Conservation (phyloP, 352 stramenopile species). For the Peronosclerospora sorghi region DNA sequence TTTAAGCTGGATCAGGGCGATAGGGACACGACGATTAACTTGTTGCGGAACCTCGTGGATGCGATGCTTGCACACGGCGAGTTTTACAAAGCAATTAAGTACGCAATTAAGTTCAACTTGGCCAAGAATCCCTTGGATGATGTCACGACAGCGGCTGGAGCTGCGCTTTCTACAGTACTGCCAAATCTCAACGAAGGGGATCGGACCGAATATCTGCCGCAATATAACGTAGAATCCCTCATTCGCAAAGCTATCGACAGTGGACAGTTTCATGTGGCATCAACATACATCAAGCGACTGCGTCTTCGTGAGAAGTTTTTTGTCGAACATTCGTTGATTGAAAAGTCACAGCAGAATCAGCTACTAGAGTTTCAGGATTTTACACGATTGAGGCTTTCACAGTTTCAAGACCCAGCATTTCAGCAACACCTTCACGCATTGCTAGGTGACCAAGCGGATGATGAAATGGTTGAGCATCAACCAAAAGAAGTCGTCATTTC, state of each 20-base stretch:
- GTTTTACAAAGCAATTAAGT: constrained; percentile 86
- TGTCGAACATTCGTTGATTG: constrained; percentile 47
- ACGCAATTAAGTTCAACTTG: constrained; percentile 75
- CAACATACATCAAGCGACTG: constrained; percentile 73
- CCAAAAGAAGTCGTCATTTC: constrained; percentile 47
- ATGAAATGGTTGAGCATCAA: constrained; percentile 42
- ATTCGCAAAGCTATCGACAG: constrained; percentile 47
- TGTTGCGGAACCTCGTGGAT: constrained; percentile 54
- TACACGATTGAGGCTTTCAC: constrained; percentile 27
- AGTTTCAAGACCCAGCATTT: constrained; percentile 31
- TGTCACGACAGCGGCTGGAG: constrained; percentile 19
- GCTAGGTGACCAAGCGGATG: constrained; percentile 28
- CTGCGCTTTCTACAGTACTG: constrained; percentile 15
- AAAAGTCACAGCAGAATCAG: constrained; percentile 34
- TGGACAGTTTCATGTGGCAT: constrained; percentile 65
- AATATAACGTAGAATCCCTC: constrained; percentile 40
- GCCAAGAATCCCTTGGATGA: constrained; percentile 24
- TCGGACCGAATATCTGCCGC: constrained; percentile 16
- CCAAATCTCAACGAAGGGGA: constrained; percentile 8
- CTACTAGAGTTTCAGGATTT: constrained; percentile 58
- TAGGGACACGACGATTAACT: constrained; percentile 16
- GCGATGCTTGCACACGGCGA: constrained; percentile 55
- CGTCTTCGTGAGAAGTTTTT: constrained; percentile 50
- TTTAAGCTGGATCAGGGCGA: constrained; percentile 56
- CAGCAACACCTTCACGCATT: constrained; percentile 32